Evolutionary conservation across 164 flowering plant genomes (phyloP).

Genomic region (Umbellularia californica): DNA sequence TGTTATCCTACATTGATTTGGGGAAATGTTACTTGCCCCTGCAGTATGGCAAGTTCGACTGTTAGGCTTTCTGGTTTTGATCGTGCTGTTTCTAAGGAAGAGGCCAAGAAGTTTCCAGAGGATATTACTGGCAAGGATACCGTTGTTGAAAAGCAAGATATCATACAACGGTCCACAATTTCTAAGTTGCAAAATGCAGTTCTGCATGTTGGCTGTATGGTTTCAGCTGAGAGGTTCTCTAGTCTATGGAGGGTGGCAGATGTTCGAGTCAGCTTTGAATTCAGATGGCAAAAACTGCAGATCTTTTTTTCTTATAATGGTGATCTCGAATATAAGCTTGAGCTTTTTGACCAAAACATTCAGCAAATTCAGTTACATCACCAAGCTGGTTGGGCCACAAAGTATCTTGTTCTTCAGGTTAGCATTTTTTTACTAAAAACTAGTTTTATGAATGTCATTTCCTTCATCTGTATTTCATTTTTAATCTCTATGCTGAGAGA

Average conservation of each 20-base stretch:
- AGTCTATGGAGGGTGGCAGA: constrained; percentile 33
- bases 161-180: constrained; percentile 30
- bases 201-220: constrained; percentile 61
- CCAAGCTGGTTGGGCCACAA: constrained; percentile 26
- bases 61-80: constrained; percentile 60
- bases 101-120: constrained; percentile 47
- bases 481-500: not conserved
- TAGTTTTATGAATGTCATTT: not conserved
- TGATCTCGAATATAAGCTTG: constrained; percentile 24
- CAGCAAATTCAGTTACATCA: constrained; percentile 60
- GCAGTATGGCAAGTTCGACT: constrained; percentile 34
- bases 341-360: constrained; percentile 51
- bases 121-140: constrained; percentile 43
- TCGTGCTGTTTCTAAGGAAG: constrained; percentile 26
- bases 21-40: not conserved
- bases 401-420: constrained; percentile 75
- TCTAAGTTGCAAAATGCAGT: constrained; percentile 29
- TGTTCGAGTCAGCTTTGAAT: constrained; percentile 47
- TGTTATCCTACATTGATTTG: not conserved
- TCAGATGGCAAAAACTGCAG: constrained; percentile 18
- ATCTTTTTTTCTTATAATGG: constrained; percentile 12
- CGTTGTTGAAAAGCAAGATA: constrained; percentile 49
- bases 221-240: constrained; percentile 38
- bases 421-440: not conserved
- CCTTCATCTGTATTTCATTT: not conserved